Percentiles rank a stretch among this genome's conserved stretches.
Evolutionary conservation across 805 yeast species (phyloP).

Genomic region (Candida glaebosa): DNA sequence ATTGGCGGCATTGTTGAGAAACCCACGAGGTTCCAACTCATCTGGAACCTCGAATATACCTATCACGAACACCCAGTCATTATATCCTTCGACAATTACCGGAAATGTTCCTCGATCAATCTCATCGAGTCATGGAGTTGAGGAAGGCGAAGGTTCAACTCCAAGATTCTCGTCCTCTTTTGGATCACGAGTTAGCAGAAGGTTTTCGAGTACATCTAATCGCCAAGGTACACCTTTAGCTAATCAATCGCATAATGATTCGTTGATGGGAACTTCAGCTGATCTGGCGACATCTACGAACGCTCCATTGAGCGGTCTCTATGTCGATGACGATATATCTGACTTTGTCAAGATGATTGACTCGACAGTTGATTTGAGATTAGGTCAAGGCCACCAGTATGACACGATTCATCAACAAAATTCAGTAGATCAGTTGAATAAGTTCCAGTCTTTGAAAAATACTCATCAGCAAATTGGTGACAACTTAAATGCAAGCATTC

Average conservation of each 20-base stretch:
- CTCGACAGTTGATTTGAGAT: constrained; percentile 51
- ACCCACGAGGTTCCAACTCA: constrained; percentile 46
- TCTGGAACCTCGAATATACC: constrained; percentile 27
- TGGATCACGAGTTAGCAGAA: constrained; percentile 59
- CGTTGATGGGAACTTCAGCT: constrained; percentile 30
- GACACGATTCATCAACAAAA: constrained; percentile 15
- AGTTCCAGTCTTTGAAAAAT: constrained; percentile 49
- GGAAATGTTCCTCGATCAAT: constrained; percentile 33
- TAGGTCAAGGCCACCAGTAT: constrained; percentile 13
- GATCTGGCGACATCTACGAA: constrained; percentile 35
- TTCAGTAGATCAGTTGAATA: constrained; percentile 42
- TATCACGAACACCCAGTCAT: constrained; percentile 12
- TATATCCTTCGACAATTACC: constrained; percentile 2
- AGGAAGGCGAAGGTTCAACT: constrained; percentile 30
- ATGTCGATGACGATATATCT: constrained; percentile 56
- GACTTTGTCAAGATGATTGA: constrained; percentile 74
- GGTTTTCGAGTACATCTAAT: constrained; percentile 37
- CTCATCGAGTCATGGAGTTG: constrained; percentile 39
- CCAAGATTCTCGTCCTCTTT: constrained; percentile 71
- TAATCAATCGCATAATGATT: constrained; percentile 12
- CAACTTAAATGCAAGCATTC: constrained; percentile 50
- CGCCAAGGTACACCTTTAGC: constrained; percentile 24
- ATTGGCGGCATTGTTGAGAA: constrained; percentile 48
- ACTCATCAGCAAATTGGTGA: constrained; percentile 56
- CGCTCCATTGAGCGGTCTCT: constrained; percentile 40